Evolutionary conservation across 2,329 filamentous ascomycete species (phyloP).

Genomic region (Clarireedia hainanense): DNA sequence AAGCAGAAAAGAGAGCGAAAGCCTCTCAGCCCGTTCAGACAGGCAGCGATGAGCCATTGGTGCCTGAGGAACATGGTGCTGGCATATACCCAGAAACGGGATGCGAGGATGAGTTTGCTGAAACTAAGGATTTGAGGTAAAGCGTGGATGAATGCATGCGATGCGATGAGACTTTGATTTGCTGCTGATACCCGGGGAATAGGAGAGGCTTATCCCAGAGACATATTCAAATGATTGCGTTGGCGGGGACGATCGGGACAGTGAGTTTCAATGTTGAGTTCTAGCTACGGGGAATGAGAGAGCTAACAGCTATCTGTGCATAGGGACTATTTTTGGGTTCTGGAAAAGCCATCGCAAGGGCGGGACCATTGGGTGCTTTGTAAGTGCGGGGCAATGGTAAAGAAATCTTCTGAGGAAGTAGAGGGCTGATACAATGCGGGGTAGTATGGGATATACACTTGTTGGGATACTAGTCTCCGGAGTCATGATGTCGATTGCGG

Average conservation of each 20-base stretch:
- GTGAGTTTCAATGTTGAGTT: conserved; percentile 26
- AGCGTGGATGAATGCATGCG: neutral
- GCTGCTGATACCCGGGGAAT: neutral
- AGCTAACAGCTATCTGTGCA: neutral
- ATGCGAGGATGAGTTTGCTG: conserved; percentile 1
- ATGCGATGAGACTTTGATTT: neutral
- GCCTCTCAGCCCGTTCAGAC: neutral
- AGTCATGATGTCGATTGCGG: conserved; percentile 43
- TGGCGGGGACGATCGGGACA: conserved; percentile 33
- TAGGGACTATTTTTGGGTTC: conserved; percentile 28
- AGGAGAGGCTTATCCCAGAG: conserved; percentile 32
- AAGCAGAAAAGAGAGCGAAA: neutral
- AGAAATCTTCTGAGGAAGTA: neutral
- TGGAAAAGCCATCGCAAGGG: conserved; percentile 42
- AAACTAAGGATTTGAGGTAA: conserved; percentile 8
- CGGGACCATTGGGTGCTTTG: conserved; percentile 43
- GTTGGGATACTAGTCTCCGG: conserved; percentile 36
- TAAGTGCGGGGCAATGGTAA: conserved; percentile 9
- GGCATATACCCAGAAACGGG: neutral
- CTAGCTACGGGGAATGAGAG: neutral
- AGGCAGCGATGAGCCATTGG: neutral
- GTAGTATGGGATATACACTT: conserved; percentile 6
- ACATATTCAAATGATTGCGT: conserved; percentile 36
- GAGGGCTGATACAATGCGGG: neutral
- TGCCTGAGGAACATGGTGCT: neutral